Percentiles rank a stretch among this genome's conserved stretches.
These are phyloP conservation scores for Moringa oleifera DNA, from an alignment of 345 rosid species.

Conservation along the genomic window DNA sequence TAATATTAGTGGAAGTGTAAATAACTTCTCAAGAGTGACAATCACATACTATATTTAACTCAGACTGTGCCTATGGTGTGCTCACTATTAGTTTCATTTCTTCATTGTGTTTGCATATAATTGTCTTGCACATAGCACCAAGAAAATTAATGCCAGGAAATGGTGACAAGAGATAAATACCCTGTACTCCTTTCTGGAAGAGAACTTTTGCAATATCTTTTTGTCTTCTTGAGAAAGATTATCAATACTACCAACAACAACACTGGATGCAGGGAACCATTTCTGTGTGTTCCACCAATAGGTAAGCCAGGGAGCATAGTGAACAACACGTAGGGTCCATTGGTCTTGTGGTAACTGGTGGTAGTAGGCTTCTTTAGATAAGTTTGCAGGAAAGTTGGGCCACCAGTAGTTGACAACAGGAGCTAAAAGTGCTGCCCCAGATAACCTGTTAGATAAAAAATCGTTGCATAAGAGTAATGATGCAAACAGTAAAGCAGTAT, in stretches of 20 bases:
- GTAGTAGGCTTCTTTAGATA: conserved; percentile 42
- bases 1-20: too few species aligned
- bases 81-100: not conserved
- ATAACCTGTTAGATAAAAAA: conserved; percentile 28
- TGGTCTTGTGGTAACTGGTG: conserved; percentile 36
- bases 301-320: conserved; percentile 53
- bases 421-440: conserved; percentile 47
- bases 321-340: conserved; percentile 60
- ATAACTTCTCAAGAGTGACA: not conserved
- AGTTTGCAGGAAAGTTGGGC: conserved; percentile 42
- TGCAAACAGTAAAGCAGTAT: not conserved
- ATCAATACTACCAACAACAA: conserved; percentile 18
- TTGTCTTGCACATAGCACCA: not conserved
- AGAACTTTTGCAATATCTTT: conserved; percentile 25
- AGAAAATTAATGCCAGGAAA: not conserved
- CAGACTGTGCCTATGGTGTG: not conserved
- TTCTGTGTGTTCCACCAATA: conserved; percentile 75
- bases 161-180: conserved; percentile 14
- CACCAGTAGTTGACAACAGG: conserved; percentile 64
- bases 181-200: conserved; percentile 10
- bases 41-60: not conserved
- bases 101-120: not conserved
- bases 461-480: not conserved
- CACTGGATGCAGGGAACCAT: conserved; percentile 43
- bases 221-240: conserved; percentile 35